Evolutionary conservation across 352 stramenopile genomes (phyloP), one percentile per base, ranked within the genome.

Genomic region (Phytophthora constricta): DNA sequence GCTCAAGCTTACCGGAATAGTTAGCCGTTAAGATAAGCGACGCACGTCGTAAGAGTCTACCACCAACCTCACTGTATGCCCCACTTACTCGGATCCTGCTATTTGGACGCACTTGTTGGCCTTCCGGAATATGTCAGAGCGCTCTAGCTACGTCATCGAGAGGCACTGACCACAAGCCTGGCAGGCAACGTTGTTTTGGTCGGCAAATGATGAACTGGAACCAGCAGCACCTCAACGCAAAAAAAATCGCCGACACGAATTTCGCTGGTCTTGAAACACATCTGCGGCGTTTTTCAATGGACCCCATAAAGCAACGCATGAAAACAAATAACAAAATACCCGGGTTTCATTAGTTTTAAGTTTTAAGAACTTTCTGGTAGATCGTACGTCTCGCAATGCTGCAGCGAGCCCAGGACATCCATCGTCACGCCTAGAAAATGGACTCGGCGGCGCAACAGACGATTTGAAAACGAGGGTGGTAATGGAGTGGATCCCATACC

Each of bases 1-100:
- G 11, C 68, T 72, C 58, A 92, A 92, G 60, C 63, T 92, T 19
- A 45, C 74, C 11, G 67, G 62, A 17, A 50, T n/a, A 70, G 17
- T 26, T 59, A 37, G 64, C 66, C 39, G 50, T 70, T 13, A 43
- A 62, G 42, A 68, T 67, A 34, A 26, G 37, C 28, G 27, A 48
- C 20, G 31, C 31, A 11, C 25, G 23, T 2, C 17, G 13, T 3
- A 46, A 5, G 9, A 45, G 16, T 14, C 16, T 20, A 14, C 17
- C 10, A 8, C 16, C 37, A 13, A 23, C 14, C 41, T 47, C 41
- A 8, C 22, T 23, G 41, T 23, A 47, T 9, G 9, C 14, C 31
- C 20, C 34, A 69, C 33, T 25, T 57, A 47, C 20, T 51, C 51
- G 11, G 60, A 62, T 50, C 43, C 60, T 28, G 31, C 43, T 27